Percentiles rank a stretch among this genome's conserved stretches.
These are phyloP conservation scores for Nissolia schottii DNA, from an alignment of 306 rosid genomes.

Conservation along the genomic window DNA sequence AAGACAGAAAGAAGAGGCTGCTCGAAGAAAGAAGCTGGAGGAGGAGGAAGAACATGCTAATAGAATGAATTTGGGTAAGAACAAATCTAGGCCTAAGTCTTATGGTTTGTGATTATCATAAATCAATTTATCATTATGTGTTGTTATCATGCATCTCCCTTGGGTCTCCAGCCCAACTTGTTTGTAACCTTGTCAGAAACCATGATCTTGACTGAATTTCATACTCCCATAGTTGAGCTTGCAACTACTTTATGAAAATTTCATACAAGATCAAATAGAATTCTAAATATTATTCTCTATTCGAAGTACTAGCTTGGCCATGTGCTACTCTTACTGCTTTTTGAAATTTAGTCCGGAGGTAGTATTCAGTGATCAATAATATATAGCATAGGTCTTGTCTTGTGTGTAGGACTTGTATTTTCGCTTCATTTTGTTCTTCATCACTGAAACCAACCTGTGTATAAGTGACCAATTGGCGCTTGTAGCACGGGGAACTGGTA, in stretches of 20 bases:
- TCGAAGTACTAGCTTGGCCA: background rate
- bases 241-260: background rate
- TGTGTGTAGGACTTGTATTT: background rate
- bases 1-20: slow-evolving; percentile 84
- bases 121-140: background rate
- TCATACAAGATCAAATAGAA: background rate
- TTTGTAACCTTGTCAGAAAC: slow-evolving; percentile 19
- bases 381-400: background rate
- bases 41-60: slow-evolving; percentile 67
- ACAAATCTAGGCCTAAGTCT: slow-evolving; percentile 51
- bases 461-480: background rate
- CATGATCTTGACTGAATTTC: slow-evolving; percentile 3
- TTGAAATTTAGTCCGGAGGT: background rate
- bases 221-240: background rate
- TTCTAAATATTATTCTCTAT: background rate
- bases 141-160: background rate
- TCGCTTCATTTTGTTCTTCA: background rate
- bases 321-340: background rate
- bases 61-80: slow-evolving; percentile 49
- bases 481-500: background rate
- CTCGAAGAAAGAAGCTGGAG: slow-evolving; percentile 69
- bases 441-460: too few species aligned
- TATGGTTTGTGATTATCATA: slow-evolving; percentile 35
- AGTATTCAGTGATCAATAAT: background rate
- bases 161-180: background rate